These are phyloP conservation scores for Wickerhamiella occidentalis DNA, from an alignment of 805 yeast genomes.

Conservation along the genomic window DNA sequence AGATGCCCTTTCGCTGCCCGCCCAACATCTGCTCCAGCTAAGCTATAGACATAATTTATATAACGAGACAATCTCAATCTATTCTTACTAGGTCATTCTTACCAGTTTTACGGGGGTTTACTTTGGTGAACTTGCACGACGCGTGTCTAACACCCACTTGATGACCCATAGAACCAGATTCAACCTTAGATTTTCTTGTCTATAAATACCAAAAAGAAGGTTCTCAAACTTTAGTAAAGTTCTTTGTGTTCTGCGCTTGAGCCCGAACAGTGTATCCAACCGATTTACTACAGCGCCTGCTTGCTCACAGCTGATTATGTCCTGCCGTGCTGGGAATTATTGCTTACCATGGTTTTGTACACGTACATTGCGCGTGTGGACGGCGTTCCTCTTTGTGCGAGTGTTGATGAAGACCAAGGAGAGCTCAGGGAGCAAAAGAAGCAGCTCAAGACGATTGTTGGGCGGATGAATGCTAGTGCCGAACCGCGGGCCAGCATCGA, in stretches of 20 bases:
- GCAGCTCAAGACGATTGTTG: conserved; percentile 64
- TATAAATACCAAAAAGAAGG: no score
- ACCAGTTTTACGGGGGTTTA: no score
- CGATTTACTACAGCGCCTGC: not conserved
- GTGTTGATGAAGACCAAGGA: conserved; percentile 65
- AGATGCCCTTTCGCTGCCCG: not conserved
- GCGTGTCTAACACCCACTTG: not conserved
- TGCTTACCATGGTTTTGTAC: conserved; percentile 24
- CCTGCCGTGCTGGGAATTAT: not conserved
- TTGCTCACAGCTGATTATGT: not conserved
- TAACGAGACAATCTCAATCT: no score
- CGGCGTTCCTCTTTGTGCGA: conserved; percentile 81
- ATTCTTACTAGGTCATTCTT: no score
- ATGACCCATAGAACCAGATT: not conserved
- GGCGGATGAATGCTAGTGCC: conserved; percentile 63
- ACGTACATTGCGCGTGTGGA: conserved; percentile 26
- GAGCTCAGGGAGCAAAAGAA: conserved; percentile 64
- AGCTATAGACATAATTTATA: not conserved
- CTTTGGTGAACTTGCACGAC: no score
- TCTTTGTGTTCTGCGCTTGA: not conserved
- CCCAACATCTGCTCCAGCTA: not conserved
- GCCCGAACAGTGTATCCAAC: not conserved
- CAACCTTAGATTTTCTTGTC: not conserved
- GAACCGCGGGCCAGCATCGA: conserved; percentile 80
- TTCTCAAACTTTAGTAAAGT: no score